Percentiles rank a stretch among this genome's conserved stretches.
These are phyloP conservation scores for Heterobasidion annosum DNA, from an alignment of 1,284 basidiomycete species.

Conservation along the genomic window DNA sequence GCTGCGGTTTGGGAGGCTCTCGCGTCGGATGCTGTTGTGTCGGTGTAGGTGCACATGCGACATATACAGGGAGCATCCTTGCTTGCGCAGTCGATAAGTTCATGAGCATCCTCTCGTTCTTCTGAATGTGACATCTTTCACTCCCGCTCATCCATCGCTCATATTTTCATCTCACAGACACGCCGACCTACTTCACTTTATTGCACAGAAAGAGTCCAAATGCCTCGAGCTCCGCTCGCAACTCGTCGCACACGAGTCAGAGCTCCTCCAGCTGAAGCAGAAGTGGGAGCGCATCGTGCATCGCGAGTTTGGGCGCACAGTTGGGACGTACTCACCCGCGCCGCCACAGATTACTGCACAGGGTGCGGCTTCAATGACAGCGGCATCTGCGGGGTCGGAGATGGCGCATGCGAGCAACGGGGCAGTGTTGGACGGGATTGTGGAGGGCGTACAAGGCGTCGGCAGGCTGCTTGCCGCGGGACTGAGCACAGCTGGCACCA, in stretches of 20 bases:
- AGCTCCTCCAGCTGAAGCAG: conserved; percentile 62
- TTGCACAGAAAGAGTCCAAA: conserved; percentile 76
- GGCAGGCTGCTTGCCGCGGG: conserved; percentile 38
- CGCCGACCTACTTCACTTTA: conserved; percentile 65
- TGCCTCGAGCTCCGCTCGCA: conserved; percentile 72
- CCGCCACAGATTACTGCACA: background rate
- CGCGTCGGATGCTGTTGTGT: too few relatives aligned
- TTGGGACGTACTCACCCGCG: conserved; percentile 6
- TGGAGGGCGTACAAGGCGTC: conserved; percentile 63
- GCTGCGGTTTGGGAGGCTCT: too few relatives aligned
- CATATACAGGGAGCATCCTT: too few relatives aligned
- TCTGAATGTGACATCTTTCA: background rate
- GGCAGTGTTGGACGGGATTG: conserved; percentile 44
- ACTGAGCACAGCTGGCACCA: conserved; percentile 25
- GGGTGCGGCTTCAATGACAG: background rate
- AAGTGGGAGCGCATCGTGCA: conserved; percentile 75
- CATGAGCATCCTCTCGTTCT: background rate
- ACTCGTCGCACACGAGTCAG: conserved; percentile 58
- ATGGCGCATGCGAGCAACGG: background rate
- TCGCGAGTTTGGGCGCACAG: conserved; percentile 37
- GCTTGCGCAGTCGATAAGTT: too few relatives aligned
- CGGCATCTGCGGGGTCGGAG: conserved; percentile 2
- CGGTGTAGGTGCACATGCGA: too few relatives aligned
- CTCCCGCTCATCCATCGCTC: background rate
- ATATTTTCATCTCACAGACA: conserved; percentile 35